Conservation (phyloP, 1,284 basidiomycete species). For the Ceratobasidium theobromae region DNA sequence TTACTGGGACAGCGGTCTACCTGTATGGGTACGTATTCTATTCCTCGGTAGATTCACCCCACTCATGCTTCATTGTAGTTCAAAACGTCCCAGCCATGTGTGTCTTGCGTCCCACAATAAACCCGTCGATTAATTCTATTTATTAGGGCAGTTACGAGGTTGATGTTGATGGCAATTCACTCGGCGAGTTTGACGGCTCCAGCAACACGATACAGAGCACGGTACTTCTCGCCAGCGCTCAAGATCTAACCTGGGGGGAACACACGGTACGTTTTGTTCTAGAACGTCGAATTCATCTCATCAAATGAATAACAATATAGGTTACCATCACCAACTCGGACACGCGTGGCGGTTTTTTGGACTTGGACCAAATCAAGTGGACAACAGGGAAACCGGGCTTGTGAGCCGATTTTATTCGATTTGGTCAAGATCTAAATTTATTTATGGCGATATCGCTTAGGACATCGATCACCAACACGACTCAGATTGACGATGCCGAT, state of each 20-base stretch:
- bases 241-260: constrained; percentile 8
- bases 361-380: constrained; percentile 12
- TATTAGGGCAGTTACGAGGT: constrained; percentile 11
- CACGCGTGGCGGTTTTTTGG: constrained; percentile 1
- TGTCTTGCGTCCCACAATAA: not conserved
- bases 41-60: not conserved
- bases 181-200: constrained; percentile 3
- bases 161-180: constrained; percentile 5
- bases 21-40: constrained; percentile 9
- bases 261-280: not conserved
- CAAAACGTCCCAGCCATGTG: constrained; percentile 25
- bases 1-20: constrained; percentile 17
- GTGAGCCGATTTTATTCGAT: not conserved
- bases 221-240: not conserved
- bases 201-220: not conserved
- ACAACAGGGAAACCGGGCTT: constrained; percentile 19
- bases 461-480: constrained; percentile 11
- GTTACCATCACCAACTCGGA: constrained; percentile 23
- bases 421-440: not conserved
- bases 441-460: not conserved
- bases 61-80: not conserved
- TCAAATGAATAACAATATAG: not conserved
- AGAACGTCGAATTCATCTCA: not conserved
- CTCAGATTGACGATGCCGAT: constrained; percentile 21
- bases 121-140: not conserved